These are phyloP conservation scores for Geranium rotundifolium DNA, from an alignment of 345 rosid species.

Conservation along the genomic window DNA sequence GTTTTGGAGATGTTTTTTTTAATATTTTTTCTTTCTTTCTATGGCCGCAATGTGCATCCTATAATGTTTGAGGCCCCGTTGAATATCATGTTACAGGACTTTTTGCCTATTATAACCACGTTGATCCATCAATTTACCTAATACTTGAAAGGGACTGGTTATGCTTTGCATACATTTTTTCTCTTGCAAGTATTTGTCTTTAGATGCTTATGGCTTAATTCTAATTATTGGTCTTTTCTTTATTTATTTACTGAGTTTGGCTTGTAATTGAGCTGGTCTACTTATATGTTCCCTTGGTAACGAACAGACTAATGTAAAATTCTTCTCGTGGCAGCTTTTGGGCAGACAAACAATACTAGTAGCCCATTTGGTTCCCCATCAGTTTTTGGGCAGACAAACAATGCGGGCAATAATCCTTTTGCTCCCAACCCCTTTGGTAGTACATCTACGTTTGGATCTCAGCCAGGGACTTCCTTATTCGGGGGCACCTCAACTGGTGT, in stretches of 20 bases:
- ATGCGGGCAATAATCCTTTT: slow-evolving; percentile 50
- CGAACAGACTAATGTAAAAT: slow-evolving; percentile 7
- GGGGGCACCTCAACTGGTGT: slow-evolving; percentile 88
- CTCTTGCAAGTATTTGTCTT: background rate
- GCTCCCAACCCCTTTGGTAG: slow-evolving; percentile 62
- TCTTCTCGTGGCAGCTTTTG: slow-evolving; percentile 45
- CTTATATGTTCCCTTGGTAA: background rate
- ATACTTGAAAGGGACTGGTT: too few relatives aligned
- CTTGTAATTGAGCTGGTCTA: background rate
- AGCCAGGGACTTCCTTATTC: slow-evolving; percentile 61
- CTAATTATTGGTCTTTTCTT: background rate
- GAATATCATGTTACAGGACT: background rate
- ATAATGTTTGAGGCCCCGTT: background rate
- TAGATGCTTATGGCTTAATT: too few relatives aligned
- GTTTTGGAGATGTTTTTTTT: background rate
- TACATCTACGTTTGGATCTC: slow-evolving; percentile 63
- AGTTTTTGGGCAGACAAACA: slow-evolving; percentile 60
- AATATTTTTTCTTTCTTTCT: background rate
- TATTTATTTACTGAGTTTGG: background rate
- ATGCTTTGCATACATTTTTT: too few relatives aligned
- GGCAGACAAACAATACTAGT: slow-evolving; percentile 41
- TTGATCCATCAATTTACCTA: background rate
- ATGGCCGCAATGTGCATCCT: background rate
- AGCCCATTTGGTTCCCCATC: slow-evolving; percentile 68
- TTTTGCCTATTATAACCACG: background rate